Evolutionary conservation across 768 basidiomycete genomes (phyloP), one percentile per base, ranked within the genome.

Genomic region (Trametes maxima): DNA sequence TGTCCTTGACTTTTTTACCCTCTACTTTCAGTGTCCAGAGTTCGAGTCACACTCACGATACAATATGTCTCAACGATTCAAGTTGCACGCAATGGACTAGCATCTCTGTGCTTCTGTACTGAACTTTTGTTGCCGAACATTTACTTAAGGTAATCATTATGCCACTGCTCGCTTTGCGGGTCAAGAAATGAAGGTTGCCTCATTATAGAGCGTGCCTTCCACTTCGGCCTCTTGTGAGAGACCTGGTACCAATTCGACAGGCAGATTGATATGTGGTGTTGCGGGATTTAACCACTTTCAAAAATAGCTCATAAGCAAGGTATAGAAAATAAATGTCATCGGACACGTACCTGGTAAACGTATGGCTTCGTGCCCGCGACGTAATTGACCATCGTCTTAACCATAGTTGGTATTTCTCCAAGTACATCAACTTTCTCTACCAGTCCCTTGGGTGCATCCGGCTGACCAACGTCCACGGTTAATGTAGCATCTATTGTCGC

Each of bases 381-480:
- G 69, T 96, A 96, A 70, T 89, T 93, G 65, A 99, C 87, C 63
- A 94, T 89, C 74, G 94, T 86, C 79, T 94, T 94, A 73, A 99
- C 76, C 56, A 96, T 86, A 61, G 88, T 87, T 12, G 97, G 97
- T 64, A 97, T 92, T 78, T 99, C 95, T 6, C 91, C 95, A 8
- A 99, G 82, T 3, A 98, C 87, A 69, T 99, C 95, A 24, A 98
- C 92, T 75, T 96, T 95, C 74, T 94, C 92, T 50, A 95, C 82
- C 67, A 97, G 77, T 0, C 93, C 94, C 40, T 84, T 85, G 14
- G 86, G 85, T n/a, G 76, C 72, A 55, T 77, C 73, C 28, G 84
- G 75, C 52, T 76, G 72, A 24, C 91, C 88, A 47, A 94, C 75
- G 58, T 87, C 83, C 36, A 82, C 76, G 19, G 77, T 67, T 37